Evolutionary conservation across 805 yeast species (phyloP).

Genomic region (Ogataea parapolymorpha): DNA sequence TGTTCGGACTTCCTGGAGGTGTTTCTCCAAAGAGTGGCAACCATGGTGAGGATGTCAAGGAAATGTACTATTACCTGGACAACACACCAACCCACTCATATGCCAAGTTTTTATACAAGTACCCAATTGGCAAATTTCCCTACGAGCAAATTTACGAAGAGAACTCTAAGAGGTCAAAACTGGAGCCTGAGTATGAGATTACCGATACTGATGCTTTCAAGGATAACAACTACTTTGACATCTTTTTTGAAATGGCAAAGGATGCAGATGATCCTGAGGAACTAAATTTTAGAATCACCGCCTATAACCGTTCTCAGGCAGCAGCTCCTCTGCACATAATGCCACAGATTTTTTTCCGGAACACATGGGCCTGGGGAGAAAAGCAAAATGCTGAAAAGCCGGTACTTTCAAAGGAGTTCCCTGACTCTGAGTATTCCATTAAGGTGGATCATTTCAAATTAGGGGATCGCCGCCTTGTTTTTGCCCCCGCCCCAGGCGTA

Average conservation of each 20-base stretch:
- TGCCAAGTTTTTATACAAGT: constrained; percentile 87
- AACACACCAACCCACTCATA: constrained; percentile 92
- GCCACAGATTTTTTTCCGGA: constrained; percentile 82
- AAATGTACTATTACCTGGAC: constrained; percentile 78
- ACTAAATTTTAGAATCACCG: constrained; percentile 77
- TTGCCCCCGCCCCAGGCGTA: constrained; percentile 83
- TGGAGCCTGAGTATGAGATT: constrained; percentile 75
- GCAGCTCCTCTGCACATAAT: constrained; percentile 86
- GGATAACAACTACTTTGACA: constrained; percentile 76
- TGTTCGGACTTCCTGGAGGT: constrained; percentile 80
- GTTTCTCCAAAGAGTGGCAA: constrained; percentile 69
- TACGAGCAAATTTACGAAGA: constrained; percentile 69
- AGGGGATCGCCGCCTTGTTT: constrained; percentile 61
- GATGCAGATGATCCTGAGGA: constrained; percentile 78
- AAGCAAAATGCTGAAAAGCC: constrained; percentile 49
- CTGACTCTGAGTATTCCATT: constrained; percentile 44
- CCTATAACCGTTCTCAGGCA: constrained; percentile 76
- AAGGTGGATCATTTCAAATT: constrained; percentile 64
- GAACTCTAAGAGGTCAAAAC: constrained; percentile 61
- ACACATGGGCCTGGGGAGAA: constrained; percentile 91
- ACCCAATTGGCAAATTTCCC: constrained; percentile 85
- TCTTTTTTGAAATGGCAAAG: constrained; percentile 87
- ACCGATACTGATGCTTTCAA: constrained; percentile 76
- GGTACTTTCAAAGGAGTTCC: constrained; percentile 36
- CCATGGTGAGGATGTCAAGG: constrained; percentile 95